Evolutionary conservation across 2,329 filamentous ascomycete species (phyloP).

Genomic region (Hypocreales sp.): DNA sequence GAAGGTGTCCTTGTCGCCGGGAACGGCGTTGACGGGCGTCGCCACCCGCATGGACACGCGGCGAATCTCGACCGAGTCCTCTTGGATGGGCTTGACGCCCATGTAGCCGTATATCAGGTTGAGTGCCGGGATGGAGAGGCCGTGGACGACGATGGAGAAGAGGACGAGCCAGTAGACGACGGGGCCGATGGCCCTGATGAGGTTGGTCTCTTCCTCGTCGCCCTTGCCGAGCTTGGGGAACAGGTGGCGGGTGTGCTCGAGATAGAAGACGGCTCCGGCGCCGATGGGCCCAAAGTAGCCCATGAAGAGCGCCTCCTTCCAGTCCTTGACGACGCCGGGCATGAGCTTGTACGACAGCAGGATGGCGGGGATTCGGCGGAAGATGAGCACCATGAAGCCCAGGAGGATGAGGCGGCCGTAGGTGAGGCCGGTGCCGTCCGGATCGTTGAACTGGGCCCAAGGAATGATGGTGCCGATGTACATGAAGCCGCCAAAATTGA

Average conservation of each 20-base stretch:
- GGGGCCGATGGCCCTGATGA: constrained; percentile 20
- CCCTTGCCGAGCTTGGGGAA: constrained; percentile 19
- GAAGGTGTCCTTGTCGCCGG: constrained; percentile 19
- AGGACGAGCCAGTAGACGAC: constrained; percentile 26
- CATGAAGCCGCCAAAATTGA: constrained; percentile 47
- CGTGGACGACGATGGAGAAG: constrained; percentile 10
- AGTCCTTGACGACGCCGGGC: constrained; percentile 32
- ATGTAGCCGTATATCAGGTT: constrained; percentile 21
- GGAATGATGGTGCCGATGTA: constrained; percentile 41
- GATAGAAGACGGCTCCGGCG: constrained; percentile 62
- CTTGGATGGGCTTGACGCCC: constrained; percentile 24
- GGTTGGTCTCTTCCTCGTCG: constrained; percentile 16
- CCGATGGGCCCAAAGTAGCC: constrained; percentile 64
- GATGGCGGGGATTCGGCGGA: constrained; percentile 41
- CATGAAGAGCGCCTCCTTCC: constrained; percentile 45
- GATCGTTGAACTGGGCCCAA: constrained; percentile 37
- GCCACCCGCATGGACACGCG: constrained; percentile 17
- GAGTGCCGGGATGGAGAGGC: constrained; percentile 29
- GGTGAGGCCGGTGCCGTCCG: constrained; percentile 36
- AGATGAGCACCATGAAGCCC: constrained; percentile 33
- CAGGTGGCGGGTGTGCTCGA: constrained; percentile 31
- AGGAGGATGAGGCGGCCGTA: constrained; percentile 31
- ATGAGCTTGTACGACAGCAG: constrained; percentile 38
- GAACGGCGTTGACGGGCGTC: constrained; percentile 22
- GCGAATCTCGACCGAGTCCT: constrained; percentile 23